These are phyloP conservation scores for Elaeis guineensis DNA, from an alignment of 176 grass and related monocot genomes.

Conservation along the genomic window DNA sequence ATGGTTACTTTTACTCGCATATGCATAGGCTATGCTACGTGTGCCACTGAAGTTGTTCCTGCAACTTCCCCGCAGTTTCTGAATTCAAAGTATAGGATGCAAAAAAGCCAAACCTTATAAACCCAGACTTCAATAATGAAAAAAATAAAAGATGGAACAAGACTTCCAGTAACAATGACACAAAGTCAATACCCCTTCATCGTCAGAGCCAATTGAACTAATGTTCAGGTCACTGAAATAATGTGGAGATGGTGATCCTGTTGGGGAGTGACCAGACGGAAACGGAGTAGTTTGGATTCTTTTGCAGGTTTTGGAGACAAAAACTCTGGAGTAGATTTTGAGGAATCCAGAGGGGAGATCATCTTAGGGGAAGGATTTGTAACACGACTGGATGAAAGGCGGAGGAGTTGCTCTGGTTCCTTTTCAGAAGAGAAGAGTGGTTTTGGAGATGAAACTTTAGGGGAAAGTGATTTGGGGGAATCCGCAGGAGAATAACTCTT, in stretches of 20 bases:
- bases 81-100: background rate
- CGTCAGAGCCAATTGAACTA: background rate
- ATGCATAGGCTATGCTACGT: too few relatives aligned
- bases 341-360: background rate
- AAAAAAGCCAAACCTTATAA: background rate
- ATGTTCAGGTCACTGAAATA: background rate
- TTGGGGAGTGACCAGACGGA: background rate
- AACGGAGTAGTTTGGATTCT: background rate
- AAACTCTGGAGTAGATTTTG: background rate
- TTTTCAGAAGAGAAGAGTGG: background rate
- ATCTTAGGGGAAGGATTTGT: background rate
- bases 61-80: background rate
- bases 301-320: background rate
- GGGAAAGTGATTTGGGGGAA: background rate
- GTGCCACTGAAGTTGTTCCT: background rate
- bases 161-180: background rate
- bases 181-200: background rate
- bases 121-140: too few relatives aligned
- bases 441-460: background rate
- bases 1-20: background rate
- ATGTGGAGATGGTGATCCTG: background rate
- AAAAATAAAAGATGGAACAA: too few relatives aligned
- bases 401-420: background rate
- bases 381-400: background rate
- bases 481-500: background rate